Evolutionary conservation across 208 protist species (phyloP).

Genomic region (Wallacemonas sp.): DNA sequence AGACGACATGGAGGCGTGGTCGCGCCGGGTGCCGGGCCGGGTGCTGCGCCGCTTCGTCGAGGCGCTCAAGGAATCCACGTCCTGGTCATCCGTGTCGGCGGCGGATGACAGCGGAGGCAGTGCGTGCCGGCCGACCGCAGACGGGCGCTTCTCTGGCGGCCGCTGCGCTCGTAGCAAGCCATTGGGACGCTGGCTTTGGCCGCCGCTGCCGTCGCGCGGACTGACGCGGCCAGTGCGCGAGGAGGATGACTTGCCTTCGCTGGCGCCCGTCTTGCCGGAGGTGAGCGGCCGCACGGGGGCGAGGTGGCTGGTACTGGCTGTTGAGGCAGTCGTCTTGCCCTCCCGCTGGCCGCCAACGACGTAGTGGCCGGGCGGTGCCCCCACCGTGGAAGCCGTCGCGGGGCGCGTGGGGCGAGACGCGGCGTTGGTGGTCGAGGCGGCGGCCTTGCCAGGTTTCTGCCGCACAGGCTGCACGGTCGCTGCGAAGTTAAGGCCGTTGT

Average conservation of each 20-base stretch:
- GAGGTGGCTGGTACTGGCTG: not conserved
- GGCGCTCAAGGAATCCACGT: not conserved
- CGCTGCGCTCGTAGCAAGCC: not conserved
- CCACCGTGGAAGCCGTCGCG: not conserved
- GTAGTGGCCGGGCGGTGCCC: not conserved
- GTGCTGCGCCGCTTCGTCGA: constrained; percentile 6
- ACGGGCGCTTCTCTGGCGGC: not conserved
- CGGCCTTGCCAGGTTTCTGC: not conserved
- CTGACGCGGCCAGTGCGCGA: not conserved
- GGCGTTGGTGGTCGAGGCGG: too few relatives aligned
- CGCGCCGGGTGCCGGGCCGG: not conserved
- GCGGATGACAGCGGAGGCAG: not conserved
- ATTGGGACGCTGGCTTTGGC: too few relatives aligned
- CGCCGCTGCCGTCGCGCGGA: not conserved
- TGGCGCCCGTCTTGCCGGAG: not conserved
- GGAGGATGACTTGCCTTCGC: not conserved
- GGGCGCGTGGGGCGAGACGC: too few relatives aligned
- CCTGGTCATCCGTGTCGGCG: not conserved
- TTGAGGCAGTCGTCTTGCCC: not conserved
- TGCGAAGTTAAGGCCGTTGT: not conserved
- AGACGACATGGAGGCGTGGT: not conserved
- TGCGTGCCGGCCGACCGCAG: not conserved
- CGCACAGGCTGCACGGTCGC: constrained; percentile 2
- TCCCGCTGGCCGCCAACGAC: not conserved
- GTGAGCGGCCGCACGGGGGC: not conserved